A percentile compares a stretch with the other conserved stretches of the same genome.
Conservation (phyloP, 2,329 filamentous ascomycete species). For the Ramularia endophylla region DNA sequence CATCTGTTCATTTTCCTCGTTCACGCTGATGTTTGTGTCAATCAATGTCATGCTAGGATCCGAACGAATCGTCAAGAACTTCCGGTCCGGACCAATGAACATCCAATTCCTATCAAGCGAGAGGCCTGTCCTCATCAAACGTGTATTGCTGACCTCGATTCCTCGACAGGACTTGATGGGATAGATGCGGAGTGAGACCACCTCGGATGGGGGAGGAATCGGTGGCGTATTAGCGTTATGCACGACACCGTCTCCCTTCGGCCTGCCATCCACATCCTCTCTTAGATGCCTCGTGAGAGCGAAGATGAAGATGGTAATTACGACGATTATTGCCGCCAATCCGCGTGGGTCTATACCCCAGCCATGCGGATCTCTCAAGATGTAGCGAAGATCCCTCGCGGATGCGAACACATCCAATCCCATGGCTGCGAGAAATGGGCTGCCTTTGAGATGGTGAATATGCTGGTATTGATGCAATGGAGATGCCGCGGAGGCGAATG, state of each 20-base stretch:
- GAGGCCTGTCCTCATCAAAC: constrained; percentile 51
- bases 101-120: constrained; percentile 62
- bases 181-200: constrained; percentile 52
- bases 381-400: too few relatives aligned
- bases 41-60: constrained; percentile 59
- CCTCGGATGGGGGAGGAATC: constrained; percentile 34
- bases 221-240: constrained; percentile 23
- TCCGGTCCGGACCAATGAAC: constrained; percentile 51
- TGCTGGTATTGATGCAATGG: too few relatives aligned
- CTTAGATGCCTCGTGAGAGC: constrained; percentile 17
- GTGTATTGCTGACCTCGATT: constrained; percentile 48
- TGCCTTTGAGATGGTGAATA: too few relatives aligned
- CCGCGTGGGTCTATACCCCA: constrained; percentile 13
- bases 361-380: too few relatives aligned
- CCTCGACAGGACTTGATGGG: constrained; percentile 64
- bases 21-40: constrained; percentile 45
- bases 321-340: constrained; percentile 20
- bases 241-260: constrained; percentile 19
- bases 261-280: constrained; percentile 14
- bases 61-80: constrained; percentile 59
- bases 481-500: too few relatives aligned
- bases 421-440: too few relatives aligned
- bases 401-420: too few relatives aligned
- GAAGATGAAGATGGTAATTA: constrained; percentile 21
- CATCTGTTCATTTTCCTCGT: constrained; percentile 32